phyloP scores from a whole-genome alignment of 2,329 filamentous ascomycete species.

The Fusarium sacchari region DNA sequence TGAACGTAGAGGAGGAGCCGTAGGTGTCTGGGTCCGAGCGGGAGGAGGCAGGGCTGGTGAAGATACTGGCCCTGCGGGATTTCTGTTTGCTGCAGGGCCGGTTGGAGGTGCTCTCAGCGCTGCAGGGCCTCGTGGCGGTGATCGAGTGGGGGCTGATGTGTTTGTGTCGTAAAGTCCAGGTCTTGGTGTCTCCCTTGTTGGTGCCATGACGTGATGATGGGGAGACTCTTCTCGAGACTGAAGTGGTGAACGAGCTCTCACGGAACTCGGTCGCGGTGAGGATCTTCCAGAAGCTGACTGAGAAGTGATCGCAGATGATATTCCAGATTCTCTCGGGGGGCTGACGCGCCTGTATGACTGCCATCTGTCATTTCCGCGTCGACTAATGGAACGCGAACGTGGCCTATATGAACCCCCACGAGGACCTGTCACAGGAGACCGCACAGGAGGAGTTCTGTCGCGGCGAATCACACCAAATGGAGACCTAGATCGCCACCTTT shows the following conservation, averaged over 20 bases:
- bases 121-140: slow-evolving; percentile 66
- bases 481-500: slow-evolving; percentile 65
- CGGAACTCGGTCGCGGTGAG: slow-evolving; percentile 61
- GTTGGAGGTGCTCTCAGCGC: slow-evolving; percentile 63
- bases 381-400: slow-evolving; percentile 62
- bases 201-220: slow-evolving; percentile 40
- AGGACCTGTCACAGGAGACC: slow-evolving; percentile 43
- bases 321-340: slow-evolving; percentile 59
- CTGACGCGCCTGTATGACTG: slow-evolving; percentile 59
- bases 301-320: slow-evolving; percentile 62
- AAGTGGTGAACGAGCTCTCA: slow-evolving; percentile 59
- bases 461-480: slow-evolving; percentile 55
- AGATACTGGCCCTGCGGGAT: slow-evolving; percentile 50
- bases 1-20: slow-evolving; percentile 47
- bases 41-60: slow-evolving; percentile 49
- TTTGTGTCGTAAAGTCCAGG: slow-evolving; percentile 44
- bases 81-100: slow-evolving; percentile 52
- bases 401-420: slow-evolving; percentile 60
- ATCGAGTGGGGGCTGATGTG: slow-evolving; percentile 48
- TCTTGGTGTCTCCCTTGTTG: slow-evolving; percentile 44
- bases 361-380: slow-evolving; percentile 57
- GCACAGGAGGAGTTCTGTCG: slow-evolving; percentile 47
- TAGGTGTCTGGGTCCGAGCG: slow-evolving; percentile 50
- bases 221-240: slow-evolving; percentile 54
- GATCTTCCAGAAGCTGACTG: slow-evolving; percentile 62